phyloP scores from a whole-genome alignment of 257 asterid species.

The Perilla frutescens region DNA sequence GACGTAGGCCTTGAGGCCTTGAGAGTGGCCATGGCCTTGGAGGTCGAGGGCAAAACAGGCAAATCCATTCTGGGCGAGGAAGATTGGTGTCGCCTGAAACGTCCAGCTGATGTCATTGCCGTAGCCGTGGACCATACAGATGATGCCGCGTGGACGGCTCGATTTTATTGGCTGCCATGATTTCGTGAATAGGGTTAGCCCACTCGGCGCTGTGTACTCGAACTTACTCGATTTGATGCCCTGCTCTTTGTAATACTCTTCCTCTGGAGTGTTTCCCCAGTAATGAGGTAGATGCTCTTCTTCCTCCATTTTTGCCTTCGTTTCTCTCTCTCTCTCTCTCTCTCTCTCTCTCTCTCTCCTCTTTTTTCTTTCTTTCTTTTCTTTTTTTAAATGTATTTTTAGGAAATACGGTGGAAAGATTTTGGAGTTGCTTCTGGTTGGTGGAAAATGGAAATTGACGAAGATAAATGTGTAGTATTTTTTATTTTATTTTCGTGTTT shows the following conservation, averaged over 20 bases:
- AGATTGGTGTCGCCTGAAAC: constrained; percentile 78
- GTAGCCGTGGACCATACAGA: constrained; percentile 91
- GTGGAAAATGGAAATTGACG: constrained; percentile 37
- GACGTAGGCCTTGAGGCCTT: constrained; percentile 78
- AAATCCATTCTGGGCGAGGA: constrained; percentile 79
- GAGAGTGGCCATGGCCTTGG: constrained; percentile 90
- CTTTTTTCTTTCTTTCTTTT: background rate
- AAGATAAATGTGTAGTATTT: constrained; percentile 12
- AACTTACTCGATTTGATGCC: constrained; percentile 66
- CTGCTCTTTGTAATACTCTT: constrained; percentile 60
- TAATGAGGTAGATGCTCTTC: constrained; percentile 45
- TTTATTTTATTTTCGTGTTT: background rate
- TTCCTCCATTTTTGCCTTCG: constrained; percentile 47
- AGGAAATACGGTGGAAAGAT: background rate
- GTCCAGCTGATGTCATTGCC: constrained; percentile 96
- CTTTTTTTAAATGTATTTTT: background rate
- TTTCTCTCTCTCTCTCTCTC: background rate
- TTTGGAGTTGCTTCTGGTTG: constrained; percentile 30
- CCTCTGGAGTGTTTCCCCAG: constrained; percentile 81
- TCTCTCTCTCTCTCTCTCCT: background rate
- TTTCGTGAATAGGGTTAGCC: constrained; percentile 71
- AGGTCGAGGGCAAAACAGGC: constrained; percentile 89
- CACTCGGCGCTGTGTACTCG: constrained; percentile 66
- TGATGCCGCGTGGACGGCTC: constrained; percentile 64
- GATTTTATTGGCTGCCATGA: constrained; percentile 66